Evolutionary conservation across 345 rosid species (phyloP).

Genomic region (Populus deltoides): DNA sequence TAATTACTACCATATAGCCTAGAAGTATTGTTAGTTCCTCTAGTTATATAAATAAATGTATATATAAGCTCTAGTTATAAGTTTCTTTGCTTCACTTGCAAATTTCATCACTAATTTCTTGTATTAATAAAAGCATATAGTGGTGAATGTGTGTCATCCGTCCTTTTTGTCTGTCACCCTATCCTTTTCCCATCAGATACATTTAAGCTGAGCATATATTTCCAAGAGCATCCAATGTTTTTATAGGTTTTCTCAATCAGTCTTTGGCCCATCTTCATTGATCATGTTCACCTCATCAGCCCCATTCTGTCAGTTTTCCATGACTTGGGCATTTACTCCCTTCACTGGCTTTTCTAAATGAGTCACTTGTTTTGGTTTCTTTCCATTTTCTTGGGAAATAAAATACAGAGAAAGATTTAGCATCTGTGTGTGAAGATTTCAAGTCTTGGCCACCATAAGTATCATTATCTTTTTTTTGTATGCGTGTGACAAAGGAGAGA

Average conservation of each 20-base stretch:
- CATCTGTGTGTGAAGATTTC: background rate
- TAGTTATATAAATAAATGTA: background rate
- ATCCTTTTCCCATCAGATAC: conserved; percentile 1
- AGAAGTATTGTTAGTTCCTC: background rate
- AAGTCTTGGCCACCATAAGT: background rate
- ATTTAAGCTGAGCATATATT: conserved; percentile 4
- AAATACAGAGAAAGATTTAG: background rate
- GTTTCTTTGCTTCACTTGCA: conserved; percentile 22
- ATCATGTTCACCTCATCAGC: background rate
- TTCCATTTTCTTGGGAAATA: background rate
- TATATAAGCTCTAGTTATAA: background rate
- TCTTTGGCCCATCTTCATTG: background rate
- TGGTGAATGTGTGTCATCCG: background rate
- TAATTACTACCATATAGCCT: background rate
- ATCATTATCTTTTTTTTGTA: background rate
- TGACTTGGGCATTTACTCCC: background rate
- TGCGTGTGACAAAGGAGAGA: background rate
- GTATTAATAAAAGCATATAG: conserved; percentile 5
- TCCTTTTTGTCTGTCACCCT: background rate
- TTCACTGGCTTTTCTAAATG: background rate
- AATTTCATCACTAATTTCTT: conserved; percentile 1
- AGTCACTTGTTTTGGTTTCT: background rate
- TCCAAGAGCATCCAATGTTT: conserved; percentile 5
- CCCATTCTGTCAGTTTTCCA: background rate
- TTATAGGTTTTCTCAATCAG: background rate